Conservation (phyloP, 164 flowering plant species). For the Sextonia rubra region DNA sequence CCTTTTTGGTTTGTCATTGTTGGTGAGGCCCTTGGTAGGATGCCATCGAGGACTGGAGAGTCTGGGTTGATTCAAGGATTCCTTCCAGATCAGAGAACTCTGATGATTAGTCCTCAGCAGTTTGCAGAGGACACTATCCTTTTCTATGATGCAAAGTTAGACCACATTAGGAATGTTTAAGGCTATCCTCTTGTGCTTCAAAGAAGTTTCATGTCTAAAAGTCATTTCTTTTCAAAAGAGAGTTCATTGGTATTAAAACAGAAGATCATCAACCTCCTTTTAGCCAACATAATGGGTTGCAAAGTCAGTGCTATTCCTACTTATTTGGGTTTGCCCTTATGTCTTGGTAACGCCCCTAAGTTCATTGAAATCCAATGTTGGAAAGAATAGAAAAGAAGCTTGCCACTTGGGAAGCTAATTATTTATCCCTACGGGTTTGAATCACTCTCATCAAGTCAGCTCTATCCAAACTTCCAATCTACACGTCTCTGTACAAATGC, state of each 20-base stretch:
- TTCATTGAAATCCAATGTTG: not conserved
- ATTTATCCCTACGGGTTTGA: not conserved
- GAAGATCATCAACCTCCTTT: not conserved
- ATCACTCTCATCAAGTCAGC: not conserved
- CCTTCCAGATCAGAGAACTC: too few relatives aligned
- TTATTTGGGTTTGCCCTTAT: not conserved
- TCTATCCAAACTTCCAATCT: not conserved
- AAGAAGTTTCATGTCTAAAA: not conserved
- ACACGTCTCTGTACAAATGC: not conserved
- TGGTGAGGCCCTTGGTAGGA: too few relatives aligned
- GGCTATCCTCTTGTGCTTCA: not conserved
- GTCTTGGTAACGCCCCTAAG: not conserved
- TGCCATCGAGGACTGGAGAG: too few relatives aligned
- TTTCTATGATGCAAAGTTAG: not conserved
- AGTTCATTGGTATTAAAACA: not conserved
- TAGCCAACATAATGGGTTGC: not conserved
- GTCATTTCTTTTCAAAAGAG: not conserved
- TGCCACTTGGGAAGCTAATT: not conserved
- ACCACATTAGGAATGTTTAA: not conserved
- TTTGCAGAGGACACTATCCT: too few relatives aligned
- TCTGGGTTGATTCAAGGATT: too few relatives aligned
- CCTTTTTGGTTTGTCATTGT: too few relatives aligned
- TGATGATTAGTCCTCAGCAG: too few relatives aligned
- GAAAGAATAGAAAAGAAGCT: not conserved
- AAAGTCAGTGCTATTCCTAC: not conserved